A percentile compares a stretch with the other conserved stretches of the same genome.
Evolutionary conservation across 495 filamentous ascomycete species (phyloP).

Genomic region (Polyplosphaeria fusca): DNA sequence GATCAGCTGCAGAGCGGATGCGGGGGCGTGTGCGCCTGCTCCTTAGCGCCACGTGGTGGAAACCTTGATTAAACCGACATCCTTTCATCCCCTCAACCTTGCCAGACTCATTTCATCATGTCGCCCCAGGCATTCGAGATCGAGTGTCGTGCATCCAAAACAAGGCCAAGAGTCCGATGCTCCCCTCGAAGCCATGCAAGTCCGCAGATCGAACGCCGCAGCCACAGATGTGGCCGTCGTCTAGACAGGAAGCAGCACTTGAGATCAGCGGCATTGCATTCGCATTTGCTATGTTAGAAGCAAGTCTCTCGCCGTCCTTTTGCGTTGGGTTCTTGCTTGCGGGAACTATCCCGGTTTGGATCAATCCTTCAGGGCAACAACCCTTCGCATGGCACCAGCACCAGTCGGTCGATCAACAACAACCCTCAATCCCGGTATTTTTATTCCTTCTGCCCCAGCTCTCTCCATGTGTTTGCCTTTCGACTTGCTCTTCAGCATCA

Average conservation of each 20-base stretch:
- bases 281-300: neutral
- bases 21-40: neutral
- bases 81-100: neutral
- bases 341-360: neutral
- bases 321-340: neutral
- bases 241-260: neutral
- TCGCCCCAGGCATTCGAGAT: neutral
- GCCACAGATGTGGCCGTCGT: neutral
- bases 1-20: neutral
- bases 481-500: too few relatives aligned
- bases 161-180: neutral
- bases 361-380: too few relatives aligned
- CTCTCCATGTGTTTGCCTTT: too few relatives aligned
- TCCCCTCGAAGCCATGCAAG: neutral
- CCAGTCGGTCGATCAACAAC: too few relatives aligned
- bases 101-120: neutral
- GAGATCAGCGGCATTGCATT: neutral
- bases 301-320: neutral
- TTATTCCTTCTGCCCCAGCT: too few relatives aligned
- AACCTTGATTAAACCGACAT: neutral
- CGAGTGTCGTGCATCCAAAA: neutral
- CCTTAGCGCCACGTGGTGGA: neutral
- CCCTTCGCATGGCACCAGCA: too few relatives aligned
- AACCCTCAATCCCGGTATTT: too few relatives aligned
- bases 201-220: neutral